phyloP scores from a whole-genome alignment of 768 basidiomycete species.

The Boletus vermiculosoides region DNA sequence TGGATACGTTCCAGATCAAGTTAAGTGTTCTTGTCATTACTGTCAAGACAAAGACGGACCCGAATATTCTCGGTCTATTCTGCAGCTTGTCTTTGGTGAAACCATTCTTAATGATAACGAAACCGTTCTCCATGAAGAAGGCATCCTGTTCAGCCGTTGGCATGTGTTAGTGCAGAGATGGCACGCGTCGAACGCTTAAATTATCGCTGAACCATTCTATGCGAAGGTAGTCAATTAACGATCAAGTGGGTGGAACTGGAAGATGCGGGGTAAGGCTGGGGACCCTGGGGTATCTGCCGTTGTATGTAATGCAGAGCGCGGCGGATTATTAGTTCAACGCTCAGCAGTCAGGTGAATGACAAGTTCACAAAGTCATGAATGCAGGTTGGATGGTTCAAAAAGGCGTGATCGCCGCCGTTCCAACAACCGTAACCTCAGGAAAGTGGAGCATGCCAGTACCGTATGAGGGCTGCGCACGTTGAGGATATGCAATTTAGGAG shows the following conservation, averaged over 20 bases:
- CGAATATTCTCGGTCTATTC: constrained; percentile 53
- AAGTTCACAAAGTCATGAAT: not conserved
- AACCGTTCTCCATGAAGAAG: constrained; percentile 57
- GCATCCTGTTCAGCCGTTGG: constrained; percentile 45
- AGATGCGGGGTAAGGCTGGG: not conserved
- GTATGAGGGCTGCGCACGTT: not conserved
- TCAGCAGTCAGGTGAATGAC: constrained; percentile 2
- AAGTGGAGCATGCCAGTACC: not conserved
- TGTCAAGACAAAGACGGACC: constrained; percentile 51
- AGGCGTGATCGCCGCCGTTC: not conserved
- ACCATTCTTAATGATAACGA: constrained; percentile 49
- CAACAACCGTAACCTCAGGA: not conserved
- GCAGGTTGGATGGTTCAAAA: not conserved
- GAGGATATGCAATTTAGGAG: not conserved
- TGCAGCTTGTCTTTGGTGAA: constrained; percentile 49
- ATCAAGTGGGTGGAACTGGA: not conserved
- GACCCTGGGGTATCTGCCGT: too few species aligned
- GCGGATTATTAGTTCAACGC: not conserved
- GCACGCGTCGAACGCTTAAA: constrained; percentile 31
- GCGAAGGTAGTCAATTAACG: not conserved
- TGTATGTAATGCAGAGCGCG: not conserved
- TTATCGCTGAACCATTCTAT: not conserved
- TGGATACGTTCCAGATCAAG: constrained; percentile 44
- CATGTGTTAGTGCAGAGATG: not conserved
- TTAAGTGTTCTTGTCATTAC: constrained; percentile 56